Evolutionary conservation across 2,329 filamentous ascomycete species (phyloP), one percentile per base, ranked within the genome.

Genomic region (Aphanocladium album): DNA sequence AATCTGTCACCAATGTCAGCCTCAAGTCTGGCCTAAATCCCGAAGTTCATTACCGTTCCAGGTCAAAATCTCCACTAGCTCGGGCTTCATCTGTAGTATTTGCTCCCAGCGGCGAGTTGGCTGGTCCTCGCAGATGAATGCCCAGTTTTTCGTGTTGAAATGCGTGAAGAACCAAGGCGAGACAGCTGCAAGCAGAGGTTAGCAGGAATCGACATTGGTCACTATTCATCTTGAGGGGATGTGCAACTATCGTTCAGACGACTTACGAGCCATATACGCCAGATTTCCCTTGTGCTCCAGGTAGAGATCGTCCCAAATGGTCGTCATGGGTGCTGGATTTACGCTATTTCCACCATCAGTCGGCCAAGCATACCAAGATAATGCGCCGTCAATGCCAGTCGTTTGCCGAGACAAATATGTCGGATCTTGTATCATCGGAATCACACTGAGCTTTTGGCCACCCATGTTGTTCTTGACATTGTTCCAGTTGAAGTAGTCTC

Each of bases 121-220:
- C 57, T 67, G 66, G 43, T 67, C 63, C 51, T 67, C 66, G n/a
- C 52, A 57, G 56, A 67, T 65, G n/a, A 67, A 67, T 3, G 63
- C 65, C 65, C 65, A 66, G 23, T 67, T 66, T 57, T 67, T 67
- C 11, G 58, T 63, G 53, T 66, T 65, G 62, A 65, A 67, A 51
- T 67, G 66, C 5, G 65, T 67, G 19, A 62, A 67, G 49, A 67
- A 67, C 66, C 66, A 67, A 2, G 66, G 65, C 12, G 65, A 67
- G 3, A 67, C 63, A 12, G 66, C 66, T 19, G 17, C 23, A 16
- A 16, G 12, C 2, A 5, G 9, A 9, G 5, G 30, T 30, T 30
- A 30, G 30, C 5, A 30, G 5, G 30, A 30, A 30, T 30, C 30
- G 30, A 5, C 5, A 5, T 30, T 5, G 5, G 30, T 30, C 30